Evolutionary conservation across 1,139 yeast genomes (phyloP), one percentile per base, ranked within the genome.

Genomic region (Saccharomycopsis hybrid): DNA sequence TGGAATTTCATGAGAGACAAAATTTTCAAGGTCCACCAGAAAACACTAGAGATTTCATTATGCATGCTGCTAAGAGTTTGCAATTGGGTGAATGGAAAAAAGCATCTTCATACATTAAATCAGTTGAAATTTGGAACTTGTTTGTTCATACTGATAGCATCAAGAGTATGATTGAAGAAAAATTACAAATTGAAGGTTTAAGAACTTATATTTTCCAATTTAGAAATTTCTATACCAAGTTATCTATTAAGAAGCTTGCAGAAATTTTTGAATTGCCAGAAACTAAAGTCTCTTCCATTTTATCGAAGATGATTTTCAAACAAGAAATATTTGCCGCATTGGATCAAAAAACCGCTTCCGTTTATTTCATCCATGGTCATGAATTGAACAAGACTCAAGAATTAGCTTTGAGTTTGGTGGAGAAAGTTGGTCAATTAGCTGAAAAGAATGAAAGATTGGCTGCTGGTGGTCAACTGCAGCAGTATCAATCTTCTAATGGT

Each of bases 1-100:
- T 92, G 60, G 98, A 92, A 65, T 86, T 85, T 72, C 90, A 87
- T 64, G 96, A 90, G 65, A 85, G 94, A 68, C 96, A 92, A 67
- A 86, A 85, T 56, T 92, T 92, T 74, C 88, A 90, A 58, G 98
- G 98, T 39, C 98, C 98, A 43, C 97, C 97, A 52, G 98, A 92
- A 71, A 87, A 92, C 68, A 86, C 95, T 49, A 85, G 95, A 64
- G 99, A 92, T 68, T 89, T 80, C 68, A 84, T 92, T 61, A 83
- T 92, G 75, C 90, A 87, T 66, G 96, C 97, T 48, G 94, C 97
- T 43, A 83, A 83, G 68, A 82, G 89, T 43, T 80, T 94, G 67
- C 86, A 87, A 65, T 79, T 77, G 60, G 97, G 97, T 59, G 88
- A 92, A 65, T 92, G 98, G 98, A 70, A 76, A 55, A 74, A 77